phyloP scores from a whole-genome alignment of 2,329 filamentous ascomycete species.

The Monosporascus cannonballus region DNA sequence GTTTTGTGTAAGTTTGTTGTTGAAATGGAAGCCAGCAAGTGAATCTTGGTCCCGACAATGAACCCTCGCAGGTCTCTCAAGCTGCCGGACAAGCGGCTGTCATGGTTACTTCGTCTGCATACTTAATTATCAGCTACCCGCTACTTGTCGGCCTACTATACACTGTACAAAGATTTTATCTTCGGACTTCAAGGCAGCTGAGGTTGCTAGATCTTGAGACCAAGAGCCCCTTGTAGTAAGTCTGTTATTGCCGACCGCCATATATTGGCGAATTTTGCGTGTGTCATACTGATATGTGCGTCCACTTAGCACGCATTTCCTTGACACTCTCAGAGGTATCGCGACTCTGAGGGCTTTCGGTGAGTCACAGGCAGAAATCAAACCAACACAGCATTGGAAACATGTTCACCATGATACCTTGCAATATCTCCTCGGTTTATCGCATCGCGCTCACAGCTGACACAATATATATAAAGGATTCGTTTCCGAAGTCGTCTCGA shows the following conservation, averaged over 20 bases:
- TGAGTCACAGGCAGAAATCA: conserved; percentile 40
- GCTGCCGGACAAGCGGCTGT: conserved; percentile 37
- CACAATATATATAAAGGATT: too few species aligned
- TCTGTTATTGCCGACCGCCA: conserved; percentile 1
- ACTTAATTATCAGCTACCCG: conserved; percentile 44
- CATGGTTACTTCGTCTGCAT: conserved; percentile 36
- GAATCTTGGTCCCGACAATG: too few species aligned
- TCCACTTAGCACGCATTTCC: conserved; percentile 38
- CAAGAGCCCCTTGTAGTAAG: conserved; percentile 51
- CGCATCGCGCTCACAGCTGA: too few species aligned
- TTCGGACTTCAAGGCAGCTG: conserved; percentile 54
- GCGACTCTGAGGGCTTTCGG: conserved; percentile 52
- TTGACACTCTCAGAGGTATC: conserved; percentile 49
- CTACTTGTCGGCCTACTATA: conserved; percentile 40
- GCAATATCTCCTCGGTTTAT: neutral
- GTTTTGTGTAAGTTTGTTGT: too few species aligned
- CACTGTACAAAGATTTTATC: conserved; percentile 49
- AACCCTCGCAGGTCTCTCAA: conserved; percentile 15
- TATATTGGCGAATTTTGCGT: too few species aligned
- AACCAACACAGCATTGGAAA: conserved; percentile 35
- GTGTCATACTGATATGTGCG: conserved; percentile 1
- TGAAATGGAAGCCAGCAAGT: too few species aligned
- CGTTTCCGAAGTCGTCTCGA: too few species aligned
- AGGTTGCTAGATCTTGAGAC: conserved; percentile 56
- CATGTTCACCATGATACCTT: conserved; percentile 44